Evolutionary conservation across 2,329 filamentous ascomycete species (phyloP), one percentile per base, ranked within the genome.

Genomic region (Trichoderma afroharzianum): DNA sequence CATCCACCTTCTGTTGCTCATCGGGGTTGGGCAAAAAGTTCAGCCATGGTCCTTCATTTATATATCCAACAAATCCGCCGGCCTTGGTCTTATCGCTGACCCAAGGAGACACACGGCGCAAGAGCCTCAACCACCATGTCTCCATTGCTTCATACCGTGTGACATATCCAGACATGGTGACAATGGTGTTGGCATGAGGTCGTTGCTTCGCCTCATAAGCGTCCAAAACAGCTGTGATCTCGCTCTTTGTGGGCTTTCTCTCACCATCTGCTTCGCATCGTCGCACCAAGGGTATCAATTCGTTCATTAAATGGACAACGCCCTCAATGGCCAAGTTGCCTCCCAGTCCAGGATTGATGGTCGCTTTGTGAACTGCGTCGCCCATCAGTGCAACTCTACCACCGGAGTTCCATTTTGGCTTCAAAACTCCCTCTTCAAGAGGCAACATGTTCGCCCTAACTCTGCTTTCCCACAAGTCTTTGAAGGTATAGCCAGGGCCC

Each of bases 81-180:
- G 66, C 55, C 12, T 68, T 68, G 21, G 18, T 61, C 36, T 68
- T 68, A 15, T 68, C 66, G 14, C 66, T 68, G 28, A 68, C n/a
- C 66, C 66, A 61, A 9, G 66, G 66, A n/a, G 66, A 68, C 8
- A 68, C 26, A 8, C 21, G 28, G n/a, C 66, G 66, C 36, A 68
- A 43, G n/a, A 61, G 12, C 66, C 66, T 61, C 55, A 68, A 32
- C 66, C 66, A 68, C 66, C 66, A 68, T 5, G 66, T 68, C 36
- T 68, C 66, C 66, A 68, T 68, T 2, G 66, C 55, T 33, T 68
- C 66, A 36, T 68, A 68, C 12, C 55, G 26, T 4, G 66, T 68
- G 12, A 68, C n/a, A 21, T 68, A 68, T 4, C 66, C 39, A 6
- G 66, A 68, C 55, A 68, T 61, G 26, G 36, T 61, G 26, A 61